phyloP scores from a whole-genome alignment of 1,284 basidiomycete genomes.

The Trametes polyzona region DNA sequence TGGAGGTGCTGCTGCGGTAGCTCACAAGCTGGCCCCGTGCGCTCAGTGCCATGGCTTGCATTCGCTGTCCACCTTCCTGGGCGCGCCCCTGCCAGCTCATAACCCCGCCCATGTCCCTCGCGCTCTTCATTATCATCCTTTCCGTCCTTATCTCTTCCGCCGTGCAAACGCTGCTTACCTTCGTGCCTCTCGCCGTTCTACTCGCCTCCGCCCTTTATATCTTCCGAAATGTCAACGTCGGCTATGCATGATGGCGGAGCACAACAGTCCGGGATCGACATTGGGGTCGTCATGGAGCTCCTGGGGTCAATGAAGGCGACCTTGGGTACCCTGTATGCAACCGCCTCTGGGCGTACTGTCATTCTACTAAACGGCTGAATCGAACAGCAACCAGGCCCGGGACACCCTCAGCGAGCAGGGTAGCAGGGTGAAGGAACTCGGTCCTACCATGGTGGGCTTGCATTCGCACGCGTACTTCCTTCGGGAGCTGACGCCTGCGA shows the following conservation, averaged over 20 bases:
- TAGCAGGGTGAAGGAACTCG: not conserved
- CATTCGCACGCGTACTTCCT: not conserved
- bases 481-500: not conserved
- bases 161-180: conserved; percentile 1
- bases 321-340: conserved; percentile 22
- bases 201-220: not conserved
- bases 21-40: not conserved
- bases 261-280: conserved; percentile 15
- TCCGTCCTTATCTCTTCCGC: conserved; percentile 10
- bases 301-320: conserved; percentile 29
- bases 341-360: not conserved
- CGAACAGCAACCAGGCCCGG: conserved; percentile 38
- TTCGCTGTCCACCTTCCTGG: not conserved
- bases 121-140: conserved; percentile 14
- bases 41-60: not conserved
- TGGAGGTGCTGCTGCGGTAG: conserved; percentile 8
- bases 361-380: no score
- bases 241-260: not conserved
- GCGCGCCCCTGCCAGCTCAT: conserved; percentile 4
- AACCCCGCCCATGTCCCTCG: conserved; percentile 16
- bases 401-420: conserved; percentile 28
- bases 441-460: not conserved
- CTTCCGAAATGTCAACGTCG: conserved; percentile 1
- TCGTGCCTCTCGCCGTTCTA: conserved; percentile 11
- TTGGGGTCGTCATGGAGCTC: conserved; percentile 23